Conservation (phyloP, 331 rosid genomes). For the Malus hybrid region DNA sequence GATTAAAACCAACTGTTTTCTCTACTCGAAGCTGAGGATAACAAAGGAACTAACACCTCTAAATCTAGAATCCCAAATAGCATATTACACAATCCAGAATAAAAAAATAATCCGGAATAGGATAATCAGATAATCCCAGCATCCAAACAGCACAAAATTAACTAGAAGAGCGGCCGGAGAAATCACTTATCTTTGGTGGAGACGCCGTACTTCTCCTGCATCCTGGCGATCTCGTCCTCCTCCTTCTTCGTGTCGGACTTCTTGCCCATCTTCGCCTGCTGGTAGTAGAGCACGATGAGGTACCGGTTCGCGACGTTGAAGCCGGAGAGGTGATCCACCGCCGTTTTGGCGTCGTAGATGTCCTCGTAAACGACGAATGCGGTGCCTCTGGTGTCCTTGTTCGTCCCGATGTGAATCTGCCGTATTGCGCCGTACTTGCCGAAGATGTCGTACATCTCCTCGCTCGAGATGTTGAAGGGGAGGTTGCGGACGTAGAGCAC, state of each 20-base stretch:
- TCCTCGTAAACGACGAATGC: conserved; percentile 81
- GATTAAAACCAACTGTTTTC: not conserved
- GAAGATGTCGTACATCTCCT: conserved; percentile 97
- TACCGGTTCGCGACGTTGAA: no score
- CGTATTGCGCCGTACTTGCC: conserved; percentile 98
- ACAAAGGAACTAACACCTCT: not conserved
- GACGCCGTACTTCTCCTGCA: no score
- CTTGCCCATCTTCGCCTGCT: no score
- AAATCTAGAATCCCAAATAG: not conserved
- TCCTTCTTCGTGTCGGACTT: no score
- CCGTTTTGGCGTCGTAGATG: conserved; percentile 77
- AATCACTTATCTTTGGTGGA: no score
- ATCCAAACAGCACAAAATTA: no score
- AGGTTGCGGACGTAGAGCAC: conserved; percentile 83
- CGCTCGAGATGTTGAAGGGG: conserved; percentile 93
- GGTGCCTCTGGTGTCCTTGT: conserved; percentile 94
- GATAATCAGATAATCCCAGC: no score
- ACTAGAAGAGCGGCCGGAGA: no score
- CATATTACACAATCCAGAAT: not conserved
- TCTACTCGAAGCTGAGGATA: not conserved
- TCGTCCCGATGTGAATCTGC: conserved; percentile 87
- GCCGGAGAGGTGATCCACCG: no score
- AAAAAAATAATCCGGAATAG: no score
- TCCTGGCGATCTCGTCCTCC: no score
- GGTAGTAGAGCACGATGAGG: no score